Evolutionary conservation across 2,329 filamentous ascomycete genomes (phyloP), one percentile per base, ranked within the genome.

Genomic region (Aspergillus aculeatus): DNA sequence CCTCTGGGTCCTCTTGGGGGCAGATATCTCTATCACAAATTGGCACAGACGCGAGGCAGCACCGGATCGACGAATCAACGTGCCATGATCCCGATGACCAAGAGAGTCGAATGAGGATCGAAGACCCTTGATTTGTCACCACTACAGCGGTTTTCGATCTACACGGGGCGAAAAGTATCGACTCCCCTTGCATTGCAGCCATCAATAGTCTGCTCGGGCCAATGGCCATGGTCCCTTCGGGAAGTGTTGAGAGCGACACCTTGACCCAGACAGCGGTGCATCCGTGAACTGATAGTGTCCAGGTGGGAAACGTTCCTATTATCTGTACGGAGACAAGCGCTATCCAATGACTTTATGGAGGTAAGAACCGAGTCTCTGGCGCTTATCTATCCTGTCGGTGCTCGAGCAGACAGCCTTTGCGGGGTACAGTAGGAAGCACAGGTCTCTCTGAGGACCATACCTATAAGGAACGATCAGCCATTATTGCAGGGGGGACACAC

Each of bases 111-210:
- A 57, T 58, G 64, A 44, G 58, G 64, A 70, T 70, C 64, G 57
- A 53, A 56, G 59, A 62, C 59, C 61, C 65, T 67, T 75, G 71
- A 75, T 75, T 76, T 74, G 73, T 75, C 71, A 73, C 72, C 71
- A 59, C 60, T 48, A 51, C 62, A 58, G 56, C 68, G 59, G 64
- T 44, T 60, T 63, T 67, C 57, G 68, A 73, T 73, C 71, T 67
- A 71, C 71, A 72, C 68, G 67, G 61, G 70, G 66, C 68, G 32
- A 66, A 67, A 65, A 61, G 62, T 66, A 63, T 66, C 62, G 60
- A 57, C 59, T 69, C 69, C 69, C 73, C 74, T 76, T 76, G 72
- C 73, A 74, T 74, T 64, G 31, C 51, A 49, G 58, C 54, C 63
- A 55, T 64, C 64, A 70, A 73, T 72, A 74, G 64, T 71, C 52